Conservation (phyloP, 208 protist species). For the Trypanosoma theileri region DNA sequence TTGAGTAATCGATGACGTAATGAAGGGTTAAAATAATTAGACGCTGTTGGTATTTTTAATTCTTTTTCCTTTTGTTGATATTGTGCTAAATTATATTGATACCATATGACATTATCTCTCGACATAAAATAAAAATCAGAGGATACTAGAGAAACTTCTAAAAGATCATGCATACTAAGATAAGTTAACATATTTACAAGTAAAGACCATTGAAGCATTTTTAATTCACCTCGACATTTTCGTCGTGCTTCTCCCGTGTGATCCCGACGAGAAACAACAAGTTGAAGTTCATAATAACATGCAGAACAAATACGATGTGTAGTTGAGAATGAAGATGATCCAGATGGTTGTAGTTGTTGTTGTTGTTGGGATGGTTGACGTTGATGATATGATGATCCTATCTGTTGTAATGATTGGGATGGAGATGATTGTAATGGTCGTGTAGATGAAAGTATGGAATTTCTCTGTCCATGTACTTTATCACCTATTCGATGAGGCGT, state of each 20-base stretch:
- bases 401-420: too few species aligned
- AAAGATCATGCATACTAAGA: slow-evolving; percentile 53
- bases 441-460: too few species aligned
- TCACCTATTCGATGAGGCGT: too few species aligned
- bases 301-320: slow-evolving; percentile 46
- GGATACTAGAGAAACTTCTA: slow-evolving; percentile 55
- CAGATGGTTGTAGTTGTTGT: not conserved
- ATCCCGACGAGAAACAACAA: slow-evolving; percentile 70
- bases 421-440: too few species aligned
- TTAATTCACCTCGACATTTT: slow-evolving; percentile 79
- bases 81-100: slow-evolving; percentile 79
- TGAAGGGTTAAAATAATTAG: not conserved
- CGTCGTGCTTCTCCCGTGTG: slow-evolving; percentile 63
- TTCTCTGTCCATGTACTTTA: too few species aligned
- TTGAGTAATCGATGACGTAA: slow-evolving; percentile 9
- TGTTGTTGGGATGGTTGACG: not conserved
- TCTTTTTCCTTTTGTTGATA: slow-evolving; percentile 45
- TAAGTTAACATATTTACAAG: slow-evolving; percentile 77
- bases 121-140: slow-evolving; percentile 90
- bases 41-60: slow-evolving; percentile 25
- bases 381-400: too few species aligned
- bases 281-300: slow-evolving; percentile 85
- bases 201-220: slow-evolving; percentile 76
- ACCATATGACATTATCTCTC: slow-evolving; percentile 86
- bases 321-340: not conserved